Base-by-base conservation (phyloP, 306 rosid species). In the Ormosia emarginata region DNA sequence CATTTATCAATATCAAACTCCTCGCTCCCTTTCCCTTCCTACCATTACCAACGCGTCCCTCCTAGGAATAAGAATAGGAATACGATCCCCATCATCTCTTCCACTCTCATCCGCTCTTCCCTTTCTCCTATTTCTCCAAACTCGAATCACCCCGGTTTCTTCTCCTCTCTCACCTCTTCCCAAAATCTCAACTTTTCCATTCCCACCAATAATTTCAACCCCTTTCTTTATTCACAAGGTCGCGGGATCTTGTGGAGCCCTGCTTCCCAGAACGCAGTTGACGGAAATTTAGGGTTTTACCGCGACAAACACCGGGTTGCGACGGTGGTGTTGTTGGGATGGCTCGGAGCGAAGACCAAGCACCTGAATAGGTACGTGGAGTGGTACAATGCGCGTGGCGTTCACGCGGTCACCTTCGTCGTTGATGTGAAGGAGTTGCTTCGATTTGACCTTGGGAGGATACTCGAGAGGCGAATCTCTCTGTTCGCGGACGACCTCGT, bases 261-360 rank as follows among this genome's bases (percentile, higher is more conserved):
- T 0, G 80, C 97, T 50, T 65, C 88, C 0, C 82, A 57, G 55
- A 75, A 80, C 24, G 81, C 44, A 13, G 5, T 53, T 40, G 2
- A 34, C 17, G 86, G 82, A 17, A 85, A 70, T 4, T 62, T 47
- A 10, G 88, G 67, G 2, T 33, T 63, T 66, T 67, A 40, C 43
- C 85, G 85, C 4, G 79, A 44, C 49, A 63, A 68, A 36, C 82
- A 64, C 46, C 61, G 80, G 1, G 91, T 82, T 29, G 81, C 82
- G 8, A 84, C 88, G 14, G 99, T 93, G 68, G 97, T 95, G 44
- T 56, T 95, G 79, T 77, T 93, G 49, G 99, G 98, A 46, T 95
- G 99, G 99, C 90, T 95, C 1, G 99, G 97, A 3, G 86, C 96
- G 4, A 83, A 84, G 84, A 86, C 90, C 10, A 95, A 88, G 85